A percentile compares a stretch with the other conserved stretches of the same genome.
Evolutionary conservation across 1,139 yeast genomes (phyloP).

Genomic region (Candida pseudoviswanathii): DNA sequence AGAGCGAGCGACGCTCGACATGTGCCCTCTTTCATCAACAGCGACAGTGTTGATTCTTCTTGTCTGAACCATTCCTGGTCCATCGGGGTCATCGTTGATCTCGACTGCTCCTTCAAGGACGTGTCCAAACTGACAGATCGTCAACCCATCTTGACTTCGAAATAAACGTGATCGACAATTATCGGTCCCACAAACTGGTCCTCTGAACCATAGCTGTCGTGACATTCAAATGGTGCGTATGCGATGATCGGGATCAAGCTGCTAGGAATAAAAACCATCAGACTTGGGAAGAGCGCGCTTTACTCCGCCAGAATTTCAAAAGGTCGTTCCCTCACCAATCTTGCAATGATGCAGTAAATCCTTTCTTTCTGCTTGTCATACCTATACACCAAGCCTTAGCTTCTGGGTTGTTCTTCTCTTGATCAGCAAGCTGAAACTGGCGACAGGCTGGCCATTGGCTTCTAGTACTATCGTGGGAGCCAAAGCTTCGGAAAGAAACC

Average conservation of each 20-base stretch:
- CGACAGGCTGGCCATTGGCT: too few relatives aligned
- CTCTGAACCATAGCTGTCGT: constrained; percentile 55
- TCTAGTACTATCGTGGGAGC: too few relatives aligned
- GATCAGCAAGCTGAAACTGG: too few relatives aligned
- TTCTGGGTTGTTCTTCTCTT: too few relatives aligned
- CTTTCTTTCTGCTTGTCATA: too few relatives aligned
- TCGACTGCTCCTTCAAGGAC: constrained; percentile 81
- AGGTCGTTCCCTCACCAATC: too few relatives aligned
- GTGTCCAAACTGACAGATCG: constrained; percentile 89
- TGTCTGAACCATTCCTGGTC: constrained; percentile 49
- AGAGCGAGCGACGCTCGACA: constrained; percentile 15
- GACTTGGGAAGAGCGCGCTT: too few relatives aligned
- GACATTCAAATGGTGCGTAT: constrained; percentile 13
- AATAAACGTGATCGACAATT: constrained; percentile 84
- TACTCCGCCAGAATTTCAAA: too few relatives aligned
- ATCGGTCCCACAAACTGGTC: constrained; percentile 85
- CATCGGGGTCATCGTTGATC: constrained; percentile 78
- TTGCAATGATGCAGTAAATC: too few relatives aligned
- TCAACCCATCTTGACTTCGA: constrained; percentile 70
- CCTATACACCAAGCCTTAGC: too few relatives aligned
- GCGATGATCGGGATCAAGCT: not conserved
- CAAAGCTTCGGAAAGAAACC: too few relatives aligned
- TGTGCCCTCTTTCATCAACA: constrained; percentile 23
- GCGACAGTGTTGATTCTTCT: constrained; percentile 50
- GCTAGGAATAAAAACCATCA: too few relatives aligned